phyloP scores from a whole-genome alignment of 768 basidiomycete species.

The Mycena belliarum region DNA sequence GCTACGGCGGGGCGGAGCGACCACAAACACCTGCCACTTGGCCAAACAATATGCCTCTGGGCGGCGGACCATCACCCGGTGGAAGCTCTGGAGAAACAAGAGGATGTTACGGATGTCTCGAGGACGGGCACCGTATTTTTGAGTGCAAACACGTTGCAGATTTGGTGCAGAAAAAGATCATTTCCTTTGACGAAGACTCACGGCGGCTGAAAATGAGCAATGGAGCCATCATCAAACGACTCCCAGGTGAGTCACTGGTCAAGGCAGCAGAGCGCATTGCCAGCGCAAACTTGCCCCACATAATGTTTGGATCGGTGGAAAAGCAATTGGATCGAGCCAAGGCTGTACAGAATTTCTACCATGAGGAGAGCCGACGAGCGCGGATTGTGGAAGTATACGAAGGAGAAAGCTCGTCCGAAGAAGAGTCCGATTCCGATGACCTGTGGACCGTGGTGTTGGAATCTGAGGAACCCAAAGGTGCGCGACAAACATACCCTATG shows the following conservation, averaged over 20 bases:
- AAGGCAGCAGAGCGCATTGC: constrained; percentile 15
- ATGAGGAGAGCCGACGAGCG: background rate
- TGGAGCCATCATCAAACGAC: constrained; percentile 19
- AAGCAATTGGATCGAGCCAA: background rate
- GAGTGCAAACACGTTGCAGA: background rate
- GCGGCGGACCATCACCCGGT: background rate
- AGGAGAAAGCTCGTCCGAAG: background rate
- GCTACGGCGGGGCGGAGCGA: too few species aligned
- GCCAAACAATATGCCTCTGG: background rate
- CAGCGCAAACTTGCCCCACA: background rate
- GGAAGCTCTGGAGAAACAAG: background rate
- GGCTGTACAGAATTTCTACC: background rate
- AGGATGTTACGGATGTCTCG: background rate
- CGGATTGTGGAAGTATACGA: background rate
- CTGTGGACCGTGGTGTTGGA: background rate
- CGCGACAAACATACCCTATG: background rate
- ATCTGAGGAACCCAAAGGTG: background rate
- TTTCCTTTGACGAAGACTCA: constrained; percentile 11
- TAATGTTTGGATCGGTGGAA: constrained; percentile 10
- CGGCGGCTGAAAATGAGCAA: constrained; percentile 27
- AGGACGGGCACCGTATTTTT: background rate
- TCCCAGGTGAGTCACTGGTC: background rate
- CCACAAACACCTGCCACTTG: background rate
- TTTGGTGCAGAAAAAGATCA: constrained; percentile 17
- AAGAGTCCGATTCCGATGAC: background rate